Conservation (phyloP, 129 eudicot species). For the Flaveria linearis region DNA sequence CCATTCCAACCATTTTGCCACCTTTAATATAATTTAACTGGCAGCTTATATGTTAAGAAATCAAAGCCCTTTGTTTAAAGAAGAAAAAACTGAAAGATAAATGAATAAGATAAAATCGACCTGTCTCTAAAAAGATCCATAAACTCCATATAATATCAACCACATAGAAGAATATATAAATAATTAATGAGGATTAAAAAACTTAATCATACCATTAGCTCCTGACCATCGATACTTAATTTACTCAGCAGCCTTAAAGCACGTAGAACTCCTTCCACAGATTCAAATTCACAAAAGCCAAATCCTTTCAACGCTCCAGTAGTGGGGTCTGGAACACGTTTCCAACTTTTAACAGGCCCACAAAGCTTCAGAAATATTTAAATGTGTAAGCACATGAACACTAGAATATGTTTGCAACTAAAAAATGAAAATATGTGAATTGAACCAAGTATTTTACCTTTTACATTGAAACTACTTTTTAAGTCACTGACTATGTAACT, state of each 20-base stretch:
- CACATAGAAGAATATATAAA: not conserved
- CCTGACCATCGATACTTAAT: slow-evolving; percentile 90
- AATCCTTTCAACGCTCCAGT: slow-evolving; percentile 76
- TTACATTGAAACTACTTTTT: not conserved
- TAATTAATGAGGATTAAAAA: slow-evolving; percentile 7
- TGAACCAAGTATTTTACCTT: not conserved
- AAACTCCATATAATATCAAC: not conserved
- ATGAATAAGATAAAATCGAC: not conserved
- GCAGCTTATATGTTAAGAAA: slow-evolving; percentile 19
- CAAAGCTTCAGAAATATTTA: slow-evolving; percentile 60
- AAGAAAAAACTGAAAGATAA: not conserved
- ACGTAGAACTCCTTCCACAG: slow-evolving; percentile 96
- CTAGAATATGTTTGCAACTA: not conserved
- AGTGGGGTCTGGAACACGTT: slow-evolving; percentile 86
- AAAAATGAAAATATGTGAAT: not conserved
- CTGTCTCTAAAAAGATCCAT: not conserved
- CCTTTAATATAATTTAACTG: not conserved
- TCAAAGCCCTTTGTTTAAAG: not conserved
- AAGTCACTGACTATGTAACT: not conserved
- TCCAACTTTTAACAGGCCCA: slow-evolving; percentile 97
- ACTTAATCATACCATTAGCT: slow-evolving; percentile 63
- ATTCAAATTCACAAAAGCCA: slow-evolving; percentile 96
- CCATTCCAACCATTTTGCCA: not conserved
- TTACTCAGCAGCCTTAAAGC: slow-evolving; percentile 82
- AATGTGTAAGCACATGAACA: slow-evolving; percentile 1